Evolutionary conservation across 345 rosid genomes (phyloP).

Genomic region (Mangifera indica): DNA sequence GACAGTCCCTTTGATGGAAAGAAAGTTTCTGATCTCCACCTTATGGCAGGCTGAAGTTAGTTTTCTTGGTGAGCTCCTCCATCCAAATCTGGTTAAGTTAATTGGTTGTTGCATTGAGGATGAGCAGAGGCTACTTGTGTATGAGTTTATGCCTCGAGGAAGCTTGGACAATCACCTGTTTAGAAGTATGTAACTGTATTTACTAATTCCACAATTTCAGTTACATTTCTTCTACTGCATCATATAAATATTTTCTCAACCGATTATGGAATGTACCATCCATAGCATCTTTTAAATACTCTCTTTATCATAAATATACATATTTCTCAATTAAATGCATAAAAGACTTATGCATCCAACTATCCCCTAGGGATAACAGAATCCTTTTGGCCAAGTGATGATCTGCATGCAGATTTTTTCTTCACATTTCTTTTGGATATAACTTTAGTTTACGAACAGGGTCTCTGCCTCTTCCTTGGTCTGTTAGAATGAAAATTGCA

Average conservation of each 20-base stretch:
- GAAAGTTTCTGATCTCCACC: not conserved
- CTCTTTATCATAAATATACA: not conserved
- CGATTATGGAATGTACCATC: not conserved
- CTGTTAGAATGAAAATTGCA: conserved; percentile 39
- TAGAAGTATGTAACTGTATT: conserved; percentile 39
- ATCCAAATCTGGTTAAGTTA: conserved; percentile 55
- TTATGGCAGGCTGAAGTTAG: conserved; percentile 54
- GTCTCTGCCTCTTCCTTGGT: conserved; percentile 46
- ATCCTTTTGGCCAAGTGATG: not conserved
- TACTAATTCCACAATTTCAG: conserved; percentile 3
- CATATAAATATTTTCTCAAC: not conserved
- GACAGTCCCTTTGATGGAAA: not conserved
- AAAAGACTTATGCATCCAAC: not conserved
- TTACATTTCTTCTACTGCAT: conserved; percentile 13
- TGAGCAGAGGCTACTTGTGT: conserved; percentile 56
- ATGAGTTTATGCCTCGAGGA: conserved; percentile 65
- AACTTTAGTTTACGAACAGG: conserved; percentile 24
- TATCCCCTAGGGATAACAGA: not conserved
- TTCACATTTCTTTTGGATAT: conserved; percentile 2
- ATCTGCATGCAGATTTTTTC: conserved; percentile 4
- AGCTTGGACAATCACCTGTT: conserved; percentile 69
- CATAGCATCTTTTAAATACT: not conserved
- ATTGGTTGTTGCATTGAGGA: conserved; percentile 63
- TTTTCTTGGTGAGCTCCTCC: conserved; percentile 55
- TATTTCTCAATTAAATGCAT: not conserved